These are phyloP conservation scores for Fusarium xyrophilum DNA, from an alignment of 2,329 filamentous ascomycete genomes.

Conservation along the genomic window DNA sequence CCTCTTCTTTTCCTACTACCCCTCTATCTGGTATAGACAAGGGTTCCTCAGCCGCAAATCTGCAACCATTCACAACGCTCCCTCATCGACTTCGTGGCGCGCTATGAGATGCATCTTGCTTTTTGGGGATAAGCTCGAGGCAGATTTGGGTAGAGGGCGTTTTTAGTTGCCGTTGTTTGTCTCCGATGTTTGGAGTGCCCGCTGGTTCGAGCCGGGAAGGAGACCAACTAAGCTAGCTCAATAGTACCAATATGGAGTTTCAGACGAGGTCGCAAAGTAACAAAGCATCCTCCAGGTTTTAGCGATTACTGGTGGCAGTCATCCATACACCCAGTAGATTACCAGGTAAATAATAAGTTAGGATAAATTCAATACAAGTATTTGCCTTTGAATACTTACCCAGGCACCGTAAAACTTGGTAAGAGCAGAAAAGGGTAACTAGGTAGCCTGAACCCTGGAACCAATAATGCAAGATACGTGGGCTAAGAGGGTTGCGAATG, in stretches of 20 bases:
- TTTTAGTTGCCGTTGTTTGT: background rate
- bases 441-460: background rate
- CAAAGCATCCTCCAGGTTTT: background rate
- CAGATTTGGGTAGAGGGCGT: constrained; percentile 5
- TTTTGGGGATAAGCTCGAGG: constrained; percentile 8
- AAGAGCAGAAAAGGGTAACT: background rate
- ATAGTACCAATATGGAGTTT: background rate
- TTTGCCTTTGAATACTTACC: background rate
- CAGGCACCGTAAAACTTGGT: background rate
- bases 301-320: background rate
- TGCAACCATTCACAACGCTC: constrained; percentile 16
- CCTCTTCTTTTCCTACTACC: constrained; percentile 8
- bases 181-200: background rate
- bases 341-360: background rate
- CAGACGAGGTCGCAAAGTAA: background rate
- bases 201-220: no score
- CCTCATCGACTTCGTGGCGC: constrained; percentile 15
- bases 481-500: background rate
- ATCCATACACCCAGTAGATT: background rate
- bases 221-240: no score
- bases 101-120: constrained; percentile 16
- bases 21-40: constrained; percentile 12
- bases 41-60: constrained; percentile 26
- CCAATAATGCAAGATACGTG: background rate
- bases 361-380: background rate